Percentiles rank a stretch among this genome's conserved stretches.
Evolutionary conservation across 345 rosid genomes (phyloP).

Genomic region (Citrus trifoliata): DNA sequence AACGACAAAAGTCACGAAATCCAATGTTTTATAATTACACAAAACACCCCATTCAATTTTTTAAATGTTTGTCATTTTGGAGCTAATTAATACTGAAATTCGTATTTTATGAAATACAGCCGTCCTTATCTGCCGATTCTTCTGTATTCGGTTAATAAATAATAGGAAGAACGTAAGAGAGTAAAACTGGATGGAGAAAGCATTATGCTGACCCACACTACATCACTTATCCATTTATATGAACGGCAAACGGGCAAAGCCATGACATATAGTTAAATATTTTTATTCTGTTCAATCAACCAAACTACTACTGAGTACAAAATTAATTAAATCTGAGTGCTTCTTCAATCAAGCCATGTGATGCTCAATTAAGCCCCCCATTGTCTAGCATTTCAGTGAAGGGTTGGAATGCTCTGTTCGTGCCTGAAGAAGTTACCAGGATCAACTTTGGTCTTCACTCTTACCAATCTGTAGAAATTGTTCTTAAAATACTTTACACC

Average conservation of each 20-base stretch:
- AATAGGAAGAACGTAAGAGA: neutral
- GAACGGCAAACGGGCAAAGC: neutral
- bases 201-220: neutral
- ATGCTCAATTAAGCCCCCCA: neutral
- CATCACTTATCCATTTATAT: neutral
- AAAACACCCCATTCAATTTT: too few relatives aligned
- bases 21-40: too few relatives aligned
- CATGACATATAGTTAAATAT: neutral
- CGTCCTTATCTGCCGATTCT: too few relatives aligned
- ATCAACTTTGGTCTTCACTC: conserved; percentile 21
- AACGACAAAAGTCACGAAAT: too few relatives aligned
- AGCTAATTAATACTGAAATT: too few relatives aligned
- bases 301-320: neutral
- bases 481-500: conserved; percentile 19
- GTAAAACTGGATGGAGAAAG: neutral
- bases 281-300: neutral
- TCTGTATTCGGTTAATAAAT: too few relatives aligned
- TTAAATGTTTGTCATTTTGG: too few relatives aligned
- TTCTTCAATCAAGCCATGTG: neutral
- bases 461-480: conserved; percentile 15
- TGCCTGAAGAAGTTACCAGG: conserved; percentile 23
- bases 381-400: neutral
- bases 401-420: conserved; percentile 28
- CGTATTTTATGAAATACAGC: too few relatives aligned
- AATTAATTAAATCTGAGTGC: neutral